A percentile compares a stretch with the other conserved stretches of the same genome.
phyloP scores from a whole-genome alignment of 345 rosid species.

The Lumnitzera racemosa region DNA sequence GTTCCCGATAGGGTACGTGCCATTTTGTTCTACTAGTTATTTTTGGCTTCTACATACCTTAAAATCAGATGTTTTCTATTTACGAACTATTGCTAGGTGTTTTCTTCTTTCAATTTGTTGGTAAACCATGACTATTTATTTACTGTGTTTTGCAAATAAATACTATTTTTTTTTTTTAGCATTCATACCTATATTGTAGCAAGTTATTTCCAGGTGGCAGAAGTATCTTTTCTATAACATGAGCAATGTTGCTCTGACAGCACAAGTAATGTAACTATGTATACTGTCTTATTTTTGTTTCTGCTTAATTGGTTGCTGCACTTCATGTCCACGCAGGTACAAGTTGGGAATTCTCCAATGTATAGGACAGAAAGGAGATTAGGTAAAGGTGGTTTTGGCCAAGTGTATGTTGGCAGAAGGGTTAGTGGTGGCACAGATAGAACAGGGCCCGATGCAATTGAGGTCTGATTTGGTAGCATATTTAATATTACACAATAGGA shows the following conservation, averaged over 20 bases:
- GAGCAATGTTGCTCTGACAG: too few relatives aligned
- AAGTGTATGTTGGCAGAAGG: slow-evolving; percentile 92
- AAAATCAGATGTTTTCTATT: background rate
- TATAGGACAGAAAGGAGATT: slow-evolving; percentile 79
- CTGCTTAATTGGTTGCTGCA: background rate
- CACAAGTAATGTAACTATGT: too few relatives aligned
- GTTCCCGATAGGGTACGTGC: slow-evolving; percentile 78
- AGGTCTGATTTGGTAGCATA: slow-evolving; percentile 28
- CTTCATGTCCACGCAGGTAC: slow-evolving; percentile 41
- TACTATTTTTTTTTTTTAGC: too few relatives aligned
- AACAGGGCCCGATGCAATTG: slow-evolving; percentile 73
- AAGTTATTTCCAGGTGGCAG: too few relatives aligned
- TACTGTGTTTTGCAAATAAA: too few relatives aligned
- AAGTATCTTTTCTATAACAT: too few relatives aligned
- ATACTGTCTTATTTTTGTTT: background rate
- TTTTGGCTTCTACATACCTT: background rate
- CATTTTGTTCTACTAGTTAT: slow-evolving; percentile 5
- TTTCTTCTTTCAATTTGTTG: too few relatives aligned
- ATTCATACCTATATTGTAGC: too few relatives aligned
- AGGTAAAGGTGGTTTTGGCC: slow-evolving; percentile 99
- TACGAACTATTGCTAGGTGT: too few relatives aligned
- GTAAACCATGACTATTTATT: too few relatives aligned
- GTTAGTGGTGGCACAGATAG: slow-evolving; percentile 58
- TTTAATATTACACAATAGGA: background rate
- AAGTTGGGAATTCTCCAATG: slow-evolving; percentile 81